These are phyloP conservation scores for Cytospora chrysosperma DNA, from an alignment of 2,329 filamentous ascomycete species.

Conservation along the genomic window DNA sequence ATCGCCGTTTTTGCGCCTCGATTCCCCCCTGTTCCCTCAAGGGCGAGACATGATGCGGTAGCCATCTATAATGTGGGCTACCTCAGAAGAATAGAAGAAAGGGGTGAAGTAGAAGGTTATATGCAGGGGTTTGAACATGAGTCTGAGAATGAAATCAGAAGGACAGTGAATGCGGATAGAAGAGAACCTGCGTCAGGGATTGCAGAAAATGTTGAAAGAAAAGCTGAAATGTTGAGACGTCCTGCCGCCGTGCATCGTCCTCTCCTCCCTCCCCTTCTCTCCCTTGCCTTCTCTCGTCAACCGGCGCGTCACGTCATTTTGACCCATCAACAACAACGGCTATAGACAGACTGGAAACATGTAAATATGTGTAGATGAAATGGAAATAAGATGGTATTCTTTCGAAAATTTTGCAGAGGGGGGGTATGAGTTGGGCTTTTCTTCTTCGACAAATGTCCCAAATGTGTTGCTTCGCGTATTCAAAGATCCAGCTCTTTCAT, in stretches of 20 bases:
- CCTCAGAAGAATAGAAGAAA: neutral
- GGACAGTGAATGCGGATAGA: conserved; percentile 12
- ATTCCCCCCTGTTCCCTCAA: conserved; percentile 6
- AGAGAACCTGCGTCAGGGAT: conserved; percentile 16
- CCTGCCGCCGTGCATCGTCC: neutral
- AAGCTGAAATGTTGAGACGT: conserved; percentile 2
- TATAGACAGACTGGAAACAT: conserved; percentile 15
- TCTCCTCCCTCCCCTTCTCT: neutral
- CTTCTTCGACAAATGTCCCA: neutral
- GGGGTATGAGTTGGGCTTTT: neutral
- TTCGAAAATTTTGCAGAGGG: neutral
- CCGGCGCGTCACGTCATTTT: conserved; percentile 17
- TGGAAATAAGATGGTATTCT: neutral
- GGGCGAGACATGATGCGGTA: neutral
- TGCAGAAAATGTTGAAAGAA: conserved; percentile 13
- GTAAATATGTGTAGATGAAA: neutral
- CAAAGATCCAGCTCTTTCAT: conserved; percentile 4
- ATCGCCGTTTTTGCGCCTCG: conserved; percentile 19
- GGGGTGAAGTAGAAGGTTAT: neutral
- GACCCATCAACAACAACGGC: conserved; percentile 17
- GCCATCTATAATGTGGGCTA: conserved; percentile 17
- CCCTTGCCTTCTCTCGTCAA: conserved; percentile 14
- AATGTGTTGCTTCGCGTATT: neutral
- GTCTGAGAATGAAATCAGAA: neutral
- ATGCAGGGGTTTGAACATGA: conserved; percentile 2